Percentiles rank a stretch among this genome's conserved stretches.
Evolutionary conservation across 2,329 filamentous ascomycete species (phyloP).

Genomic region (Fusarium miscanthi): DNA sequence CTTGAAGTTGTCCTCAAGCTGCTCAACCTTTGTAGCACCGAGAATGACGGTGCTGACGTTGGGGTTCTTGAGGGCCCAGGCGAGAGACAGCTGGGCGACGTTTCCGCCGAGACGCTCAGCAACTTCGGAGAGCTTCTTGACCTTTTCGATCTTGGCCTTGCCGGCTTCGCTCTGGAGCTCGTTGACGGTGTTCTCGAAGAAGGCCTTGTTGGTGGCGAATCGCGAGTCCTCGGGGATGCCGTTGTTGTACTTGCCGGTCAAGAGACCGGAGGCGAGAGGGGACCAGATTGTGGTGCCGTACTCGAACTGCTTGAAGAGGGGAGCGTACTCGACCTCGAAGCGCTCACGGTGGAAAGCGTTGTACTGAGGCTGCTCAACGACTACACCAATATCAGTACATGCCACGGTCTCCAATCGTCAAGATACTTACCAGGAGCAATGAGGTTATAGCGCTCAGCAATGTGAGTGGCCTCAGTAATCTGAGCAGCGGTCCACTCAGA

Average conservation of each 20-base stretch:
- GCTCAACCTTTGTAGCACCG: constrained; percentile 43
- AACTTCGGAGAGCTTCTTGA: constrained; percentile 38
- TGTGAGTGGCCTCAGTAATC: constrained; percentile 67
- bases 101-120: constrained; percentile 43
- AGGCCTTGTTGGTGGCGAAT: constrained; percentile 54
- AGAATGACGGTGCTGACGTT: constrained; percentile 48
- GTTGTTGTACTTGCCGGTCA: constrained; percentile 74
- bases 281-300: constrained; percentile 71
- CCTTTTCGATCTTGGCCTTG: constrained; percentile 45
- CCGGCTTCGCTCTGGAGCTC: constrained; percentile 30
- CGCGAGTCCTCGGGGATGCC: constrained; percentile 68
- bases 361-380: constrained; percentile 76
- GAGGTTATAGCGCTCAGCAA: constrained; percentile 68
- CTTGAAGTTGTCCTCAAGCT: constrained; percentile 44
- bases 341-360: constrained; percentile 70
- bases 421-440: constrained; percentile 60
- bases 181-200: constrained; percentile 30
- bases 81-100: constrained; percentile 41
- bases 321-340: constrained; percentile 71
- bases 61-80: constrained; percentile 43
- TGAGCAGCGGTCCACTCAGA: constrained; percentile 76
- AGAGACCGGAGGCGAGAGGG: constrained; percentile 65
- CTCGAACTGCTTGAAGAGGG: constrained; percentile 67
- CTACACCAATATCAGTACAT: not conserved
- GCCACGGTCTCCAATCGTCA: rapidly evolving